Base-by-base conservation (phyloP, 495 filamentous ascomycete genomes). In the Penicillium lividum region DNA sequence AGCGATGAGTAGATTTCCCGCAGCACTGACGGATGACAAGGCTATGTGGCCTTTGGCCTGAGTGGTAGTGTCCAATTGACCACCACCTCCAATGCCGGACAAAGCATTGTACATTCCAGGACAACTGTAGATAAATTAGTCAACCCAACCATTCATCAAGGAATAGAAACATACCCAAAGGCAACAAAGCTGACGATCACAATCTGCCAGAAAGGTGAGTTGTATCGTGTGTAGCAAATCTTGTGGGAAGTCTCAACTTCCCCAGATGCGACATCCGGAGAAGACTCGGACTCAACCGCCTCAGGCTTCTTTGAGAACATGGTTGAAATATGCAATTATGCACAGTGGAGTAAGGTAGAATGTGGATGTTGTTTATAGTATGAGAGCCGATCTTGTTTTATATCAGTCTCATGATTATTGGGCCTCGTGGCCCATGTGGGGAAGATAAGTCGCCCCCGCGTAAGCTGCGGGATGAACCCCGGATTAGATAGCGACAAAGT, bases 161-260 rank as follows among this genome's bases (percentile, higher is more conserved):
- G 13, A 40, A 40, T 6, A 16, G 15, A 6, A 6, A n/a, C 15
- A n/a, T n/a, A 55, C 53, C 53, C 53, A 34, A 55, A 55, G 22
- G 53, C 53, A 4, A 55, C 53, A 13, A 55, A 46, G 42, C 53
- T 55, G 28, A 55, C 53, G 8, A 55, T 55, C 9, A 55, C 43
- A 27, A 55, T 36, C 53, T 55, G 53, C 53, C 53, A 55, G 16
- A 55, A 55, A 10, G 53, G 53, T 7, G 53, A 34, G n/a, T 55
- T 55, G 30, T 55, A 55, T 13, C 53, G 53, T 13, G 42, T 15
- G 25, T 36, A 55, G n/a, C 40, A 47, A 16, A 55, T 55, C 11
- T 47, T 55, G 11, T 15, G 15, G 15, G 38, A 40, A 1, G 13
- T 36, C 9, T 36, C 33, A 36, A 36, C 9, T 4, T 36, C 33